Evolutionary conservation across 2,329 filamentous ascomycete genomes (phyloP).

Genomic region (Alternaria infectoria): DNA sequence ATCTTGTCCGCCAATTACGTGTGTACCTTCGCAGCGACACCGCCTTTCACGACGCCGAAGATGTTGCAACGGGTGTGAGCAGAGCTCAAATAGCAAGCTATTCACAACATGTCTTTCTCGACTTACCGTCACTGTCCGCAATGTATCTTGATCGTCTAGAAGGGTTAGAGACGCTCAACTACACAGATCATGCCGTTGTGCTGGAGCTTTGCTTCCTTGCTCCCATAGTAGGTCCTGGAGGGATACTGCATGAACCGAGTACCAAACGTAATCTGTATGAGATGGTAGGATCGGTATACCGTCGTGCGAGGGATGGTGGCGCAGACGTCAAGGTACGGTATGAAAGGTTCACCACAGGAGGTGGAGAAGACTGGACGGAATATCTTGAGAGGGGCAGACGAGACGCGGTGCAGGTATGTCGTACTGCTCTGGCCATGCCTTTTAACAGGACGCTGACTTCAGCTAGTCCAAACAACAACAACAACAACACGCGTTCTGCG

Average conservation of each 20-base stretch:
- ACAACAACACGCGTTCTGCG: neutral
- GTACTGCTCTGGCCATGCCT: neutral
- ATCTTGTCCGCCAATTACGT: neutral
- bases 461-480: neutral
- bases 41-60: neutral
- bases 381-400: neutral
- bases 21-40: neutral
- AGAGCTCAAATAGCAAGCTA: neutral
- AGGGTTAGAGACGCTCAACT: neutral
- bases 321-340: neutral
- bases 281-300: neutral
- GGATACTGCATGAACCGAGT: neutral
- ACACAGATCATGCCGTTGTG: neutral
- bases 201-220: neutral
- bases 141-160: neutral
- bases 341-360: neutral
- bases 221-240: neutral
- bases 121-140: neutral
- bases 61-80: neutral
- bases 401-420: neutral
- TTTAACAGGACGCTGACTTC: neutral
- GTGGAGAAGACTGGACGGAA: neutral
- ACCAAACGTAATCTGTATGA: neutral
- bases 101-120: neutral
- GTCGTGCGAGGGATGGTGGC: neutral